Conservation (phyloP, 148 eudicot species). For the Oxyria digyna region DNA sequence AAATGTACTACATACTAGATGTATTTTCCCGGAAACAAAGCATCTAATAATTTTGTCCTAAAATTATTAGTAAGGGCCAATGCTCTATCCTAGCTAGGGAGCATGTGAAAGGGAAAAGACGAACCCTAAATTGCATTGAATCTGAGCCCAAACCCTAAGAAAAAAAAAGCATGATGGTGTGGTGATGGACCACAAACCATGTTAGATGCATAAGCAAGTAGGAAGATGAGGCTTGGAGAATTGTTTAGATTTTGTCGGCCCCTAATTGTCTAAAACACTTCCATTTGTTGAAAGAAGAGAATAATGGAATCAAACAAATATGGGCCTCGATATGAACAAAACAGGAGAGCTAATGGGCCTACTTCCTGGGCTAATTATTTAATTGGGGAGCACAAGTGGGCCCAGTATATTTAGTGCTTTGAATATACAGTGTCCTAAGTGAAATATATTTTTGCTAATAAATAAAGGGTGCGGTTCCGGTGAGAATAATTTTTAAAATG, state of each 20-base stretch:
- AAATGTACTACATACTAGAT: too few relatives aligned
- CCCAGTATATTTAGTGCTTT: not conserved
- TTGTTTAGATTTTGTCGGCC: conserved; percentile 4
- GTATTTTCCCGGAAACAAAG: not conserved
- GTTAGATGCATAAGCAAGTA: not conserved
- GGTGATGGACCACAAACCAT: not conserved
- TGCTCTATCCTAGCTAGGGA: not conserved
- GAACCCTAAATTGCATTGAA: not conserved
- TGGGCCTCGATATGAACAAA: conserved; percentile 1
- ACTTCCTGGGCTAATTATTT: not conserved
- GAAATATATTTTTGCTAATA: too few relatives aligned
- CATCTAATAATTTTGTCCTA: not conserved
- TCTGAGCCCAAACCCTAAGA: not conserved
- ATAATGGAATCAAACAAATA: not conserved
- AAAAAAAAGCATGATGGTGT: not conserved
- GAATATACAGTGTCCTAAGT: not conserved
- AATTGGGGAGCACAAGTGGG: not conserved
- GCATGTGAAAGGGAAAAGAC: conserved; percentile 5
- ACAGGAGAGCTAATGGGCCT: not conserved
- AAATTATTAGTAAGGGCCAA: not conserved
- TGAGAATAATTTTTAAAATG: too few relatives aligned
- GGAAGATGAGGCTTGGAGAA: not conserved
- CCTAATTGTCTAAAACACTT: not conserved
- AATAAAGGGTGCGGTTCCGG: too few relatives aligned
- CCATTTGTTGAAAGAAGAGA: not conserved